Evolutionary conservation across 2,329 filamentous ascomycete species (phyloP).

Genomic region (Chaetomium globosum): DNA sequence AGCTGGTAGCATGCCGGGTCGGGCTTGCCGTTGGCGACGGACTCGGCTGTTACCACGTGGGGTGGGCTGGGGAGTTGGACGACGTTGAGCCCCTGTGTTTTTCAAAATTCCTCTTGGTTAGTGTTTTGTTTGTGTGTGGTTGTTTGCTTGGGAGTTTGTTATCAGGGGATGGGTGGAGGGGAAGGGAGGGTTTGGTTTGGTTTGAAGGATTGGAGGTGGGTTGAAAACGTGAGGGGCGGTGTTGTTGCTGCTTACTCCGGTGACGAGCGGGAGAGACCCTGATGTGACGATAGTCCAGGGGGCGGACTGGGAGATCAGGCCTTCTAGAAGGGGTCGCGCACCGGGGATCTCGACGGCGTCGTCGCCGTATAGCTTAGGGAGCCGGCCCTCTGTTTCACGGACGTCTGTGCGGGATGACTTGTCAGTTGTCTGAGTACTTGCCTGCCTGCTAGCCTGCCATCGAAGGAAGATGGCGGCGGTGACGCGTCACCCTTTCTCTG

Average conservation of each 20-base stretch:
- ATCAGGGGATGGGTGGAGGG: background rate
- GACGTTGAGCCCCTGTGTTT: slow-evolving; percentile 68
- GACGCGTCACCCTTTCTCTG: background rate
- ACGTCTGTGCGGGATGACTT: slow-evolving; percentile 61
- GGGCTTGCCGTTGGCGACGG: slow-evolving; percentile 74
- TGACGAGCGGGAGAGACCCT: slow-evolving; percentile 67
- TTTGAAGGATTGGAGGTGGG: background rate
- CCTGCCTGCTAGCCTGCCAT: background rate
- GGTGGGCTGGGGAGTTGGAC: slow-evolving; percentile 66
- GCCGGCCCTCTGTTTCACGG: slow-evolving; percentile 71
- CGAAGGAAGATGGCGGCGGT: too few relatives aligned
- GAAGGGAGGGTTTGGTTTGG: background rate
- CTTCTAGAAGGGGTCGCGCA: slow-evolving; percentile 68
- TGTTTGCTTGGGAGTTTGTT: background rate
- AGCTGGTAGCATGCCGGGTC: slow-evolving; percentile 74
- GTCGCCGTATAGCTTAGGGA: slow-evolving; percentile 74
- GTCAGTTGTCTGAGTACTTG: background rate
- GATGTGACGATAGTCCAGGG: slow-evolving; percentile 89
- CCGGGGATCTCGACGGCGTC: slow-evolving; percentile 87
- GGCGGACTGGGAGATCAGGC: slow-evolving; percentile 62
- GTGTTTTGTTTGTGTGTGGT: background rate
- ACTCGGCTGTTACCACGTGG: slow-evolving; percentile 73
- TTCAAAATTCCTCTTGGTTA: too few relatives aligned
- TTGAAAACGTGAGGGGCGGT: too few relatives aligned
- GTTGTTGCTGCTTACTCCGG: slow-evolving; percentile 47